A percentile compares a stretch with the other conserved stretches of the same genome.
Conservation (phyloP, 805 yeast genomes). For the Wickerhamomyces chaumierensis region DNA sequence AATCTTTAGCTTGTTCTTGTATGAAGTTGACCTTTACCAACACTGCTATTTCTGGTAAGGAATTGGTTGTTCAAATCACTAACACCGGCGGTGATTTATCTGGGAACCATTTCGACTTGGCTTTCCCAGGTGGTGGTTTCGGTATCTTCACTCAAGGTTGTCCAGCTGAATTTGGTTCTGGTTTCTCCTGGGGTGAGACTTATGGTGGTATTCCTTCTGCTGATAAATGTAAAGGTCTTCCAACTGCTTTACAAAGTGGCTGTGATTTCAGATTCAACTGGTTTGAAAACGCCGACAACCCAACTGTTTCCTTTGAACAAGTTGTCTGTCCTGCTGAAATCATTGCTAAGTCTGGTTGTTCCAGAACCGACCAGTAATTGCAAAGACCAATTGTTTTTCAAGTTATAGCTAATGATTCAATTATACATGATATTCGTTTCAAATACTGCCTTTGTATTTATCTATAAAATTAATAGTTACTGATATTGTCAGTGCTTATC, state of each 20-base stretch:
- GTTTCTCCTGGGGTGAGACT: slow-evolving; percentile 6
- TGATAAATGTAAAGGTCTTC: slow-evolving; percentile 3
- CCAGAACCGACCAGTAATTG: no score
- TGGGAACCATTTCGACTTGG: slow-evolving; percentile 9
- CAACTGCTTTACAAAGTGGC: slow-evolving; percentile 4
- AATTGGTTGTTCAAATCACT: slow-evolving; percentile 7
- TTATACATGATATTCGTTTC: no score
- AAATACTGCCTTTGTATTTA: no score
- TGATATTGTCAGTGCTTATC: no score
- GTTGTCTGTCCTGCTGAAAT: slow-evolving; percentile 9
- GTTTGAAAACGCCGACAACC: slow-evolving; percentile 9
- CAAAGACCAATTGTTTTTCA: no score
- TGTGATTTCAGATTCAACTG: slow-evolving; percentile 9
- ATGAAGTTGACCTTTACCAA: slow-evolving; percentile 6
- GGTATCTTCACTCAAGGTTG: slow-evolving; percentile 6
- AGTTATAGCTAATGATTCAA: no score
- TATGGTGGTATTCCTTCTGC: slow-evolving; percentile 8
- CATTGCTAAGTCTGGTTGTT: slow-evolving; percentile 2
- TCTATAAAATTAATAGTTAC: no score
- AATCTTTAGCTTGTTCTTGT: slow-evolving; percentile 8
- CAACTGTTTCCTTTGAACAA: slow-evolving; percentile 8
- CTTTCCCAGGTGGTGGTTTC: slow-evolving; percentile 9
- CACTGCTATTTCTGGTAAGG: slow-evolving; percentile 5
- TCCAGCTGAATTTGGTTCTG: slow-evolving; percentile 6
- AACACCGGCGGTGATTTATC: slow-evolving; percentile 7